These are phyloP conservation scores for Penicillium salamii DNA, from an alignment of 495 filamentous ascomycete genomes.

Conservation along the genomic window DNA sequence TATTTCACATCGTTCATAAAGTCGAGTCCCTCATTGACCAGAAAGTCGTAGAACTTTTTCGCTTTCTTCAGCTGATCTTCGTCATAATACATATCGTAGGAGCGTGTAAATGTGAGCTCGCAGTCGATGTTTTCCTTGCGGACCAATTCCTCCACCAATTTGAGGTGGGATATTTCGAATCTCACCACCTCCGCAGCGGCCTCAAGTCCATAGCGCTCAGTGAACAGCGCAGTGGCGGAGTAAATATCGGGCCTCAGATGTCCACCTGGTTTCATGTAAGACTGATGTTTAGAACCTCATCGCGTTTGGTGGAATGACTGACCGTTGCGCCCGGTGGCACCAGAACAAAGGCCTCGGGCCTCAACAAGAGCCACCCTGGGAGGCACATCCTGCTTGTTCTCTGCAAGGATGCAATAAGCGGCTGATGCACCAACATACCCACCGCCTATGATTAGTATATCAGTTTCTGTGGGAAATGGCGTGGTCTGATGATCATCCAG, in stretches of 20 bases:
- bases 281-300: not conserved
- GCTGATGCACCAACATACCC: conserved; percentile 65
- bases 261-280: conserved; percentile 20
- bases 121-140: conserved; percentile 39
- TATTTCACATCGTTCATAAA: conserved; percentile 33
- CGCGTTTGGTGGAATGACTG: not conserved
- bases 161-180: conserved; percentile 32
- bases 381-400: conserved; percentile 8
- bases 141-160: conserved; percentile 28
- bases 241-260: conserved; percentile 38
- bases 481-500: conserved; percentile 54
- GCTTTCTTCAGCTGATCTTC: conserved; percentile 23
- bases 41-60: conserved; percentile 22
- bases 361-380: conserved; percentile 36
- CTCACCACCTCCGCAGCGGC: conserved; percentile 27
- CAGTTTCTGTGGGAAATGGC: conserved; percentile 47
- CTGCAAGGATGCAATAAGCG: conserved; percentile 58
- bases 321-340: conserved; percentile 45
- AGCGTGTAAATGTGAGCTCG: conserved; percentile 38
- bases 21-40: conserved; percentile 17
- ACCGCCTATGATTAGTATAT: conserved; percentile 68
- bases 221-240: conserved; percentile 24
- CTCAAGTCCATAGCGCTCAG: conserved; percentile 27
- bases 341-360: conserved; percentile 40
- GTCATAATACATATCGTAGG: conserved; percentile 33